A percentile compares a stretch with the other conserved stretches of the same genome.
phyloP scores from a whole-genome alignment of 345 rosid genomes.

The Eucalyptus regnans region DNA sequence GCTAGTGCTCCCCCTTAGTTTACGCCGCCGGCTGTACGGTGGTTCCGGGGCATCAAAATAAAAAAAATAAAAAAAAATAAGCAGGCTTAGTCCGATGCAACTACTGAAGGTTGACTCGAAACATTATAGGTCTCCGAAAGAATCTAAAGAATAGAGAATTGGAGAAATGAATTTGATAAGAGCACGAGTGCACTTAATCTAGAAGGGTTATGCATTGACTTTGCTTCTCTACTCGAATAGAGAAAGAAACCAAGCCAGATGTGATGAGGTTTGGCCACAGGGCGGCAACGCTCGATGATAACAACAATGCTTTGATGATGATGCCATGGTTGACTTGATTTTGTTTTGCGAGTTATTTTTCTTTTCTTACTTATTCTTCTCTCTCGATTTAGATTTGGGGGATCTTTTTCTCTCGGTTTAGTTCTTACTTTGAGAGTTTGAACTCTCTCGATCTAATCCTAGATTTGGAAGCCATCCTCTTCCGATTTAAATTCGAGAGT shows the following conservation, averaged over 20 bases:
- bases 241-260: neutral
- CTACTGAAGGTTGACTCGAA: neutral
- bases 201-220: neutral
- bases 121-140: neutral
- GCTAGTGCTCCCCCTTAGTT: no score
- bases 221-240: neutral
- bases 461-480: neutral
- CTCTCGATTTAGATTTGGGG: no score
- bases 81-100: neutral
- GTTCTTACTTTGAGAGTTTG: neutral
- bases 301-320: rapidly evolving
- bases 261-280: neutral
- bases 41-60: no score
- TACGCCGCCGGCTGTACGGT: no score
- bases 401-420: no score
- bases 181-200: neutral
- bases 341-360: no score
- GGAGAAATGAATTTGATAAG: neutral
- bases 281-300: neutral
- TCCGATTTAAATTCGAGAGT: no score
- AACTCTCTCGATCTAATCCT: no score
- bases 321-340: no score
- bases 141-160: neutral
- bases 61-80: neutral
- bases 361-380: no score